A percentile compares a stretch with the other conserved stretches of the same genome.
These are phyloP conservation scores for Lichtheimia ramosa DNA, from an alignment of 371 early-diverging fungal genomes.

Conservation along the genomic window DNA sequence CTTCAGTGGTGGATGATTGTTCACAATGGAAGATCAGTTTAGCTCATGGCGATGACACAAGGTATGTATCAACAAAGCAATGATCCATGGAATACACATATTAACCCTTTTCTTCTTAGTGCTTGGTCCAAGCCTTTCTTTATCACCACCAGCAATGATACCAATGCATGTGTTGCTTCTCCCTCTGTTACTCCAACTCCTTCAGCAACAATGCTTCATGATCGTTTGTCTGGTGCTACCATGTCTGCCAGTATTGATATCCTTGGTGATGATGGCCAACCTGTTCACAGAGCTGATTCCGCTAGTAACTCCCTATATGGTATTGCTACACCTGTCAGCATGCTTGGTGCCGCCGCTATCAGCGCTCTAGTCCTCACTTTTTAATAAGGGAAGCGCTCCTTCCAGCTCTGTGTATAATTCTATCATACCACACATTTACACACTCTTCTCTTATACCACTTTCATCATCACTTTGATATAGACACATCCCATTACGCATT, in stretches of 20 bases:
- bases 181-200: neutral
- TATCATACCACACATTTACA: no score
- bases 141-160: neutral
- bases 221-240: neutral
- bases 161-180: neutral
- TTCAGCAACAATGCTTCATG: neutral
- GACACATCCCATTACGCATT: no score
- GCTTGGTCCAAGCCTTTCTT: neutral
- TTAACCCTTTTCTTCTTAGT: neutral
- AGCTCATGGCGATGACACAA: neutral
- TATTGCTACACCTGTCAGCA: no score
- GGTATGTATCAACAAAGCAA: neutral
- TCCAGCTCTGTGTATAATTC: no score
- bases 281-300: neutral
- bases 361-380: no score
- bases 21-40: slow-evolving; percentile 2
- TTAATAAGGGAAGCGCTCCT: no score
- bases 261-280: neutral
- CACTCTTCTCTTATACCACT: no score
- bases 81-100: neutral
- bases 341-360: no score
- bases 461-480: no score
- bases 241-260: slow-evolving; percentile 2
- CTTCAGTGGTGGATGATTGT: neutral
- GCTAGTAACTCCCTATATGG: neutral